Percentiles rank a stretch among this genome's conserved stretches.
Conservation (phyloP, 2,329 filamentous ascomycete genomes). For the Endothia cerciana region DNA sequence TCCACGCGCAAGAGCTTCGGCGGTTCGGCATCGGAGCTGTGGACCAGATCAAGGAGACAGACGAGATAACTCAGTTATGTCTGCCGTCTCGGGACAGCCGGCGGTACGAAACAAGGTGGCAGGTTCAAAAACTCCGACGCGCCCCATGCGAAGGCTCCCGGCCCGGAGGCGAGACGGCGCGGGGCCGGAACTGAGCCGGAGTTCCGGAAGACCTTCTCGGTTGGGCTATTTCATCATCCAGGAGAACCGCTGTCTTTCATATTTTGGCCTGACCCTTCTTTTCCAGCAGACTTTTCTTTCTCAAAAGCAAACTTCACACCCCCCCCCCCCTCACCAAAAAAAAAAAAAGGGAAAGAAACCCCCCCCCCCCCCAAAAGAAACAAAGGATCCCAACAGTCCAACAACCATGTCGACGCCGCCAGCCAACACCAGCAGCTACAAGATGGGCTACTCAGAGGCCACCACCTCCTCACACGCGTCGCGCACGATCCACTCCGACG, state of each 20-base stretch:
- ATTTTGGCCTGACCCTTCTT: not conserved
- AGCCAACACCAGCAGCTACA: slow-evolving; percentile 11
- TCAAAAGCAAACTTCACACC: not conserved
- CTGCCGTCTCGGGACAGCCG: too few relatives aligned
- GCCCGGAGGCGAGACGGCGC: not conserved
- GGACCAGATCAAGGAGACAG: too few relatives aligned
- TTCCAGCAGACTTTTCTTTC: not conserved
- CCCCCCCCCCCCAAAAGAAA: too few relatives aligned
- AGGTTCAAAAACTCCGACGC: too few relatives aligned
- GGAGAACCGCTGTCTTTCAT: not conserved
- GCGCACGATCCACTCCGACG: slow-evolving; percentile 22
- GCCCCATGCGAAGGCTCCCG: not conserved
- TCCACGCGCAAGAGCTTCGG: too few relatives aligned
- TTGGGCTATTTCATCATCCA: not conserved
- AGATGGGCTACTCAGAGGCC: slow-evolving; percentile 20
- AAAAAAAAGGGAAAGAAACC: not conserved
- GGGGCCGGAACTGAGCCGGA: slow-evolving; percentile 9
- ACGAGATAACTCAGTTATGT: too few relatives aligned
- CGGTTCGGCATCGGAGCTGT: too few relatives aligned
- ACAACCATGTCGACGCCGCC: not conserved
- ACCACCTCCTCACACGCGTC: slow-evolving; percentile 21
- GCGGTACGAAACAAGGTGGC: too few relatives aligned
- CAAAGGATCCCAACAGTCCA: not conserved
- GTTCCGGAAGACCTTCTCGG: not conserved
- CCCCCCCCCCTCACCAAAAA: too few relatives aligned